Evolutionary conservation across 1,284 basidiomycete genomes (phyloP).

Genomic region (Xanthoconium separans): DNA sequence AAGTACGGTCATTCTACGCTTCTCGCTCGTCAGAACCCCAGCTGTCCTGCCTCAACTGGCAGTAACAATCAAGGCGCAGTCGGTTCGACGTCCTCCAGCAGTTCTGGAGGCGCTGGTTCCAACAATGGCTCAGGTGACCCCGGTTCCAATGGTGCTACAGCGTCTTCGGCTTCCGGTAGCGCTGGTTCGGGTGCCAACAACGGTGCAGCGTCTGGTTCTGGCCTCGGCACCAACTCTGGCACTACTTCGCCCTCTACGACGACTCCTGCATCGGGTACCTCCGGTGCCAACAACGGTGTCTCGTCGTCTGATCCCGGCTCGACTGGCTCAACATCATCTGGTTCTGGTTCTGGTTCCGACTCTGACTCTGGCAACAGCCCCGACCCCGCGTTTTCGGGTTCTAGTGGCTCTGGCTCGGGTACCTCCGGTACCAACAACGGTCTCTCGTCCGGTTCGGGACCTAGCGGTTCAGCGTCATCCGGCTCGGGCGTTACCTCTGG

Average conservation of each 20-base stretch:
- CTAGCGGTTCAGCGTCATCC: not conserved
- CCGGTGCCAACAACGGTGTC: not conserved
- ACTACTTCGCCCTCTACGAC: not conserved
- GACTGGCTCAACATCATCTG: not conserved
- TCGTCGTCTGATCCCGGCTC: not conserved
- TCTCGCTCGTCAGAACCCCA: conserved; percentile 26
- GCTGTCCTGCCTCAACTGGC: conserved; percentile 11
- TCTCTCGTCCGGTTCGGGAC: conserved; percentile 1
- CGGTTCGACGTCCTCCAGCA: not conserved
- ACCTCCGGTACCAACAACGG: not conserved
- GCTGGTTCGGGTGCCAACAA: conserved; percentile 2
- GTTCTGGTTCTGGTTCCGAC: not conserved
- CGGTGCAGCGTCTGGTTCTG: conserved; percentile 5
- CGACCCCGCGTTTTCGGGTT: not conserved
- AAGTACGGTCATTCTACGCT: conserved; percentile 15
- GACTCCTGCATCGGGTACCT: not conserved
- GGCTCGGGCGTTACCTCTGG: not conserved
- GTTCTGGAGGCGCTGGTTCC: not conserved
- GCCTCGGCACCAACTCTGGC: not conserved
- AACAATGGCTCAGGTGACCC: not conserved
- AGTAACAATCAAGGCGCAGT: not conserved
- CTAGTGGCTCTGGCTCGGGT: not conserved
- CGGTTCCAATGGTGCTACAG: conserved; percentile 2
- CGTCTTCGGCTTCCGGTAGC: conserved; percentile 6
- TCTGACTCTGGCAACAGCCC: not conserved